Percentiles rank a stretch among this genome's conserved stretches.
Evolutionary conservation across 305 asterid genomes (phyloP).

Genomic region (Fraxinus ornus): DNA sequence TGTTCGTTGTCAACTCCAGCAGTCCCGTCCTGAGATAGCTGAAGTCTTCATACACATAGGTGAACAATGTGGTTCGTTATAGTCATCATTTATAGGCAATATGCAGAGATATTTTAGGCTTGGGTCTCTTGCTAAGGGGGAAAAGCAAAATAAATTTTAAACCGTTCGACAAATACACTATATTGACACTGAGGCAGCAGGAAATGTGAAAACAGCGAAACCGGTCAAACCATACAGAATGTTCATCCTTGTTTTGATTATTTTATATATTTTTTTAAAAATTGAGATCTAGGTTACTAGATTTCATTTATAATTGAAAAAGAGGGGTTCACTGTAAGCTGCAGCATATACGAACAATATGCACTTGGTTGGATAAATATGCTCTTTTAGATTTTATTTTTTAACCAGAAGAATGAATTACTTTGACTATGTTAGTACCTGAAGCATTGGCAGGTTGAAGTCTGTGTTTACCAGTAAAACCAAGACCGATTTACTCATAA

Average conservation of each 20-base stretch:
- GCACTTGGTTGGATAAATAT: not conserved
- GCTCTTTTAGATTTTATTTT: not conserved
- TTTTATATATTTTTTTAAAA: not conserved
- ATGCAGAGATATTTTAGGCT: not conserved
- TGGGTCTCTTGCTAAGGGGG: not conserved
- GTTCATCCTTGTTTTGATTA: not conserved
- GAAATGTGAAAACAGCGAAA: not conserved
- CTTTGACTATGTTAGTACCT: not conserved
- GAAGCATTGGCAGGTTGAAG: not conserved
- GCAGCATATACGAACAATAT: not conserved
- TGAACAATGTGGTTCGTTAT: constrained; percentile 24
- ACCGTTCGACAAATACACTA: not conserved
- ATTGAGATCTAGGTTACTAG: not conserved
- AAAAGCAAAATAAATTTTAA: not conserved
- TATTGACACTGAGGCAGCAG: not conserved
- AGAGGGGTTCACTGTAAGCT: not conserved
- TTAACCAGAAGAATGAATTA: not conserved
- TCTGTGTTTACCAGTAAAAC: constrained; percentile 20
- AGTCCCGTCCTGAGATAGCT: constrained; percentile 72
- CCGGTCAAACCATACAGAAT: not conserved
- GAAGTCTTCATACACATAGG: constrained; percentile 95
- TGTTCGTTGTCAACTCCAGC: constrained; percentile 68
- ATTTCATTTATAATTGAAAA: not conserved
- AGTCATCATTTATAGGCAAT: not conserved
- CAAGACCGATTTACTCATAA: not conserved